Evolutionary conservation across 2,329 filamentous ascomycete genomes (phyloP).

Genomic region (Verticillium isaacii): DNA sequence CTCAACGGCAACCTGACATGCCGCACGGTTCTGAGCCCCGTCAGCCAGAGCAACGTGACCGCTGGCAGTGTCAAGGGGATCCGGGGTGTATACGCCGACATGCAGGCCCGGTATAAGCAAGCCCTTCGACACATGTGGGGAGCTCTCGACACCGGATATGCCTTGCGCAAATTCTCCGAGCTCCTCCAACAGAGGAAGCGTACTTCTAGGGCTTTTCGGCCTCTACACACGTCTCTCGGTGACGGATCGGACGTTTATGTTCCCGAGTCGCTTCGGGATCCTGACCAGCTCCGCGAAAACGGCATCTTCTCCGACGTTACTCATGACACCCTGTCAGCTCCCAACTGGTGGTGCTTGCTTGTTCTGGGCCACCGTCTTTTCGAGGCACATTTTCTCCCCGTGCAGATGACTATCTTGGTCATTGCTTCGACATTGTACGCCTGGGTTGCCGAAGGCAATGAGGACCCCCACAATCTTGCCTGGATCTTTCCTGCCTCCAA

Average conservation of each 20-base stretch:
- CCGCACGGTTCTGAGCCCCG: slow-evolving; percentile 60
- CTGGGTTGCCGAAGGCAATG: slow-evolving; percentile 44
- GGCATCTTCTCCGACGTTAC: slow-evolving; percentile 53
- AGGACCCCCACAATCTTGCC: slow-evolving; percentile 46
- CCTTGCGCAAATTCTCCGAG: slow-evolving; percentile 52
- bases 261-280: slow-evolving; percentile 36
- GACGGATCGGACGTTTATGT: slow-evolving; percentile 42
- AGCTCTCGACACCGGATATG: slow-evolving; percentile 63
- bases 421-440: slow-evolving; percentile 58
- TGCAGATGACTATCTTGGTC: slow-evolving; percentile 62
- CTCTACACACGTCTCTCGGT: slow-evolving; percentile 48
- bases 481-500: slow-evolving; percentile 60
- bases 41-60: slow-evolving; percentile 69
- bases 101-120: slow-evolving; percentile 65
- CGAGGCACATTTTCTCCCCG: slow-evolving; percentile 68
- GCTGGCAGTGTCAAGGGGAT: slow-evolving; percentile 50
- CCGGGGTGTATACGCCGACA: slow-evolving; percentile 49
- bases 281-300: slow-evolving; percentile 37
- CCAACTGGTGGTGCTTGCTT: slow-evolving; percentile 51
- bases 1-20: slow-evolving; percentile 64
- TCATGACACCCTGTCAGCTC: slow-evolving; percentile 43
- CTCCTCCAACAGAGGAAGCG: slow-evolving; percentile 54
- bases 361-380: slow-evolving; percentile 64
- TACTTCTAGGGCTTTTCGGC: slow-evolving; percentile 49
- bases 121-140: slow-evolving; percentile 75